Evolutionary conservation across 768 basidiomycete species (phyloP), one percentile per base, ranked within the genome.

Genomic region (Peribolospora kevripleyi): DNA sequence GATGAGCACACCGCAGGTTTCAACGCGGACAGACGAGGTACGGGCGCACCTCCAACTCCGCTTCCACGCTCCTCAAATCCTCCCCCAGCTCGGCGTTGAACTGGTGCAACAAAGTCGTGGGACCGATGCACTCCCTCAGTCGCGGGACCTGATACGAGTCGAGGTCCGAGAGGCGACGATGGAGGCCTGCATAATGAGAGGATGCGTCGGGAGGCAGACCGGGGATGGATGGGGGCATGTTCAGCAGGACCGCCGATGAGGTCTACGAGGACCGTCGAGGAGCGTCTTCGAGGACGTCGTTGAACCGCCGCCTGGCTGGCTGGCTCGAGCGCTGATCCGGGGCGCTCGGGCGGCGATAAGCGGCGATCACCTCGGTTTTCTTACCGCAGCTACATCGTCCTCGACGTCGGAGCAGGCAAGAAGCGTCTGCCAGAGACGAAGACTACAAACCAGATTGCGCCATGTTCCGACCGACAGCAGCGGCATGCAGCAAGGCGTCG

Each of bases 401-500:
- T 25, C 25, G 25, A 25, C 25, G 25, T 25, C 25, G 25, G 25
- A 25, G 25, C 25, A 25, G 25, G 25, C 25, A 25, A 25, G 25
- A 25, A 25, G 25, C 25, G 25, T 25, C 25, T 25, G 25, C 25
- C 25, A 25, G 25, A 25, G 25, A 25, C 25, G 25, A 25, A 25
- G 25, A 25, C 25, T 25, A 25, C 25, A 25, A 25, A 25, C 25
- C 25, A 25, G 25, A 25, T 25, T 25, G 25, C 25, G 25, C 59
- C 48, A 85, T 85, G 83, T 74, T 77, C 62, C 75, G 58, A 38
- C 38, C 82, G 4, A 81, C 84, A 25, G 65, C 75, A 11, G 71
- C 70, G n/a, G 71, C 76, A 54, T 70, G 80, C 3, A 83, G 82
- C 41, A 90, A 87, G 64, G 88, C 88, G 25, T 85, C 83, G 0